Percentiles rank a stretch among this genome's conserved stretches.
These are phyloP conservation scores for Hypericum perforatum DNA, from an alignment of 345 rosid genomes.

Conservation along the genomic window DNA sequence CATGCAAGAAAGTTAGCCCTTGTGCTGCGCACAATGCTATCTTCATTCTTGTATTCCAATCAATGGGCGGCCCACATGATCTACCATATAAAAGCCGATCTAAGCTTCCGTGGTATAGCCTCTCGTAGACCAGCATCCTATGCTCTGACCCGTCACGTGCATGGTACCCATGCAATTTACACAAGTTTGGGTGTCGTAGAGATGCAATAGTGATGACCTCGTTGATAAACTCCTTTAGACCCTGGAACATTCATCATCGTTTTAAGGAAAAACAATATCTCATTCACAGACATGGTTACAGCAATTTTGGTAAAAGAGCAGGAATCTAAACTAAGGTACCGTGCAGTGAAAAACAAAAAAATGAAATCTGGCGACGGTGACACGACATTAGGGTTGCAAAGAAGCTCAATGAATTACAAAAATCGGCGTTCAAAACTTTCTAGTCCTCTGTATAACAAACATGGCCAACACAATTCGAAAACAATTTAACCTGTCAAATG, in stretches of 20 bases:
- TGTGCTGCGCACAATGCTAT: slow-evolving; percentile 83
- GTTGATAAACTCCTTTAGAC: slow-evolving; percentile 59
- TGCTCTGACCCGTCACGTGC: slow-evolving; percentile 75
- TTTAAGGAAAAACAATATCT: too few species aligned
- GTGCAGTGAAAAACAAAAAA: too few species aligned
- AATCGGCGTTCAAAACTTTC: too few species aligned
- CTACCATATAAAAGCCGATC: slow-evolving; percentile 78
- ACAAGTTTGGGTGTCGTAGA: slow-evolving; percentile 81
- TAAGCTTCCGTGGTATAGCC: slow-evolving; percentile 85
- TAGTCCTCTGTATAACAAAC: too few species aligned
- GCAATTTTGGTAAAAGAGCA: too few species aligned
- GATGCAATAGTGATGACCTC: slow-evolving; percentile 84
- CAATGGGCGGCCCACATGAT: slow-evolving; percentile 84
- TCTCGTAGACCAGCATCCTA: slow-evolving; percentile 84
- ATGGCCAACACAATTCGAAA: too few species aligned
- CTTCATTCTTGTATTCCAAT: slow-evolving; percentile 93
- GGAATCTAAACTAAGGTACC: too few species aligned
- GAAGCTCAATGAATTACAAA: too few species aligned
- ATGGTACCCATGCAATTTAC: slow-evolving; percentile 79
- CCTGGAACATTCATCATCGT: slow-evolving; percentile 25
- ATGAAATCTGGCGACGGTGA: too few species aligned
- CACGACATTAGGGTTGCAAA: too few species aligned
- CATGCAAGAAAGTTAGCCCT: slow-evolving; percentile 87
- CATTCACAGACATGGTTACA: too few species aligned
- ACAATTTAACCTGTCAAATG: too few species aligned